phyloP scores from a whole-genome alignment of 106 monocot genomes.

The Apostasia ramifera region DNA sequence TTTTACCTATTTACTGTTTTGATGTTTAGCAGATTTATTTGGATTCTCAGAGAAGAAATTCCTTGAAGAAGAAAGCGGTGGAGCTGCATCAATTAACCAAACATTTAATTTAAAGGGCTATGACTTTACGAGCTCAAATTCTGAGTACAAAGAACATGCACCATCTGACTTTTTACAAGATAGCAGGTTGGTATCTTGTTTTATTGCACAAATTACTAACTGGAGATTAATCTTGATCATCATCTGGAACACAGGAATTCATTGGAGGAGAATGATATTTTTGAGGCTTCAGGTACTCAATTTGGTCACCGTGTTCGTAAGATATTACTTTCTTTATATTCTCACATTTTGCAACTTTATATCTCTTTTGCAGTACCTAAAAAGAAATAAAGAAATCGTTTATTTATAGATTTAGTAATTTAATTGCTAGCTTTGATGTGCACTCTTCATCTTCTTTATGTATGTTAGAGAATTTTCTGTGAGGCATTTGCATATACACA shows the following conservation, averaged over 20 bases:
- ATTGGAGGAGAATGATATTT: conserved; percentile 8
- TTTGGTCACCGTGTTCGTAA: neutral
- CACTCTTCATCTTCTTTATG: too few relatives aligned
- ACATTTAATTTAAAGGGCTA: conserved; percentile 6
- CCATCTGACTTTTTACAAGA: conserved; percentile 6
- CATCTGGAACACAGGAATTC: conserved; percentile 19
- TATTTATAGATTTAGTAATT: too few relatives aligned
- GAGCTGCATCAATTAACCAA: conserved; percentile 6
- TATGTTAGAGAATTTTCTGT: too few relatives aligned
- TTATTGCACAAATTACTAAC: neutral
- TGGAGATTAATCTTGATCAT: neutral
- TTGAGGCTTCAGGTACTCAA: conserved; percentile 30
- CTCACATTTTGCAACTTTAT: neutral
- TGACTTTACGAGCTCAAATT: conserved; percentile 5
- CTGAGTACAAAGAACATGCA: conserved; percentile 10
- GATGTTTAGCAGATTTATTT: conserved; percentile 15
- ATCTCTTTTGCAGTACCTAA: too few relatives aligned
- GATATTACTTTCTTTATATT: neutral
- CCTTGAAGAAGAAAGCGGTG: conserved; percentile 11
- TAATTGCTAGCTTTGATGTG: too few relatives aligned
- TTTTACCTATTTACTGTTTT: neutral
- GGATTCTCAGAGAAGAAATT: conserved; percentile 12
- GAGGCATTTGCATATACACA: too few relatives aligned
- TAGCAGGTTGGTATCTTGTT: conserved; percentile 41
- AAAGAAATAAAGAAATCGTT: too few relatives aligned